phyloP scores from a whole-genome alignment of 202 grass and related monocot species.

The Eragrostis tef region DNA sequence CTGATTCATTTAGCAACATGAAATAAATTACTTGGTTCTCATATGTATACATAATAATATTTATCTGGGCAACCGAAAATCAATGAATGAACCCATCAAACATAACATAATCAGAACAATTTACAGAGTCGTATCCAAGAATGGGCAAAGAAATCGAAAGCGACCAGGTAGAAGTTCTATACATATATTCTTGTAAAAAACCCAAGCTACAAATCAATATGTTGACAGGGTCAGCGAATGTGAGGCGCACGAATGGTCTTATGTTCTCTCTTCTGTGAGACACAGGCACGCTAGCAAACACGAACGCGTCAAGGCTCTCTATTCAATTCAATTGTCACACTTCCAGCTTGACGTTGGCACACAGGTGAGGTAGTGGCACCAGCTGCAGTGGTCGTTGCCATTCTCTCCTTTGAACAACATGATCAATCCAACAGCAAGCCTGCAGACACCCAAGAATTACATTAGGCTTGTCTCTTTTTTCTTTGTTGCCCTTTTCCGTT shows the following conservation, averaged over 20 bases:
- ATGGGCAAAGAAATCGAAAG: conserved; percentile 11
- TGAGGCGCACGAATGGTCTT: neutral
- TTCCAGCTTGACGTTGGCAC: conserved; percentile 86
- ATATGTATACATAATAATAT: too few relatives aligned
- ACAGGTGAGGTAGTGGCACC: conserved; percentile 92
- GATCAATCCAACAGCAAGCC: conserved; percentile 63
- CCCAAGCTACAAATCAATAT: conserved; percentile 38
- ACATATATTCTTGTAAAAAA: neutral
- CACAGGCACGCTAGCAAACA: neutral
- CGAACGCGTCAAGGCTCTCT: neutral
- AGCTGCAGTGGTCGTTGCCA: conserved; percentile 80
- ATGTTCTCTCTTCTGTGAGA: conserved; percentile 37
- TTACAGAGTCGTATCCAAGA: conserved; percentile 43
- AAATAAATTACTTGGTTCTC: conserved; percentile 1
- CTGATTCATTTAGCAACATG: neutral
- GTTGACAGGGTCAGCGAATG: conserved; percentile 40
- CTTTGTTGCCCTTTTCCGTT: neutral
- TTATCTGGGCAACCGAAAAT: too few relatives aligned
- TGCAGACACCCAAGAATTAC: conserved; percentile 21
- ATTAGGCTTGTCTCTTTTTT: neutral
- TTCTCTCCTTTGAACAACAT: conserved; percentile 74
- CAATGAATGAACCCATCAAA: conserved; percentile 31
- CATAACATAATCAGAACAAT: conserved; percentile 27
- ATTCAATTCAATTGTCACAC: conserved; percentile 58
- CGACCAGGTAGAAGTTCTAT: conserved; percentile 19